A percentile compares a stretch with the other conserved stretches of the same genome.
These are phyloP conservation scores for Pseudogymnoascus sp. DNA, from an alignment of 2,329 filamentous ascomycete species.

Conservation along the genomic window DNA sequence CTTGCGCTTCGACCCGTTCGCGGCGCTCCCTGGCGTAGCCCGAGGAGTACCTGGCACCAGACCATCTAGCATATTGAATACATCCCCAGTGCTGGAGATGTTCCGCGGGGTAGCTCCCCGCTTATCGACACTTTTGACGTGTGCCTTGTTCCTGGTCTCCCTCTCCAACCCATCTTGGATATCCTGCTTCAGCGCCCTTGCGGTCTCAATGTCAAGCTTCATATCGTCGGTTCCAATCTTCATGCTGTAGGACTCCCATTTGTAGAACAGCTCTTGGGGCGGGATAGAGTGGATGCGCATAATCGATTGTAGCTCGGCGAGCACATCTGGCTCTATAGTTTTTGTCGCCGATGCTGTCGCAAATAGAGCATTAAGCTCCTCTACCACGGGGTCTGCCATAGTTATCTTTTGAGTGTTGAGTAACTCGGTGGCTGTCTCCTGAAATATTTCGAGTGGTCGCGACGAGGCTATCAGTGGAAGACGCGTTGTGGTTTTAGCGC, in stretches of 20 bases:
- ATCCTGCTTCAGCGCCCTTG: slow-evolving; percentile 75
- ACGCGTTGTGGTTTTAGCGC: slow-evolving; percentile 6
- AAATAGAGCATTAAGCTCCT: slow-evolving; percentile 26
- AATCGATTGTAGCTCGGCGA: slow-evolving; percentile 77
- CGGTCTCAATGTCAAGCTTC: slow-evolving; percentile 60
- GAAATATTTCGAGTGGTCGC: slow-evolving; percentile 8
- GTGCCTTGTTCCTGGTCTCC: slow-evolving; percentile 59
- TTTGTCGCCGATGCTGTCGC: slow-evolving; percentile 16
- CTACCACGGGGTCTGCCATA: slow-evolving; percentile 20
- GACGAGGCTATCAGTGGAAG: slow-evolving; percentile 8
- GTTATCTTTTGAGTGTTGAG: not conserved
- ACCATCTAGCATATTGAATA: slow-evolving; percentile 77
- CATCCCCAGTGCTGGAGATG: slow-evolving; percentile 50
- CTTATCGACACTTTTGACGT: slow-evolving; percentile 58
- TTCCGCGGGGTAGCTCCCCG: slow-evolving; percentile 59
- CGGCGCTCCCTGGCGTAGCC: slow-evolving; percentile 22
- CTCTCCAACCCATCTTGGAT: slow-evolving; percentile 79
- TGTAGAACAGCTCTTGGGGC: slow-evolving; percentile 86
- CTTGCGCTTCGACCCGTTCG: slow-evolving; percentile 26
- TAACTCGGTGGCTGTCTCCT: not conserved
- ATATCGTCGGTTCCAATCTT: slow-evolving; percentile 82
- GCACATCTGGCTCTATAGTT: slow-evolving; percentile 64
- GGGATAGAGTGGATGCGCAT: slow-evolving; percentile 74
- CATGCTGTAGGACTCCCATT: slow-evolving; percentile 97
- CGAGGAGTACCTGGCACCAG: slow-evolving; percentile 57